Evolutionary conservation across 2,329 filamentous ascomycete species (phyloP).

Genomic region (Trichoderma harzianum): DNA sequence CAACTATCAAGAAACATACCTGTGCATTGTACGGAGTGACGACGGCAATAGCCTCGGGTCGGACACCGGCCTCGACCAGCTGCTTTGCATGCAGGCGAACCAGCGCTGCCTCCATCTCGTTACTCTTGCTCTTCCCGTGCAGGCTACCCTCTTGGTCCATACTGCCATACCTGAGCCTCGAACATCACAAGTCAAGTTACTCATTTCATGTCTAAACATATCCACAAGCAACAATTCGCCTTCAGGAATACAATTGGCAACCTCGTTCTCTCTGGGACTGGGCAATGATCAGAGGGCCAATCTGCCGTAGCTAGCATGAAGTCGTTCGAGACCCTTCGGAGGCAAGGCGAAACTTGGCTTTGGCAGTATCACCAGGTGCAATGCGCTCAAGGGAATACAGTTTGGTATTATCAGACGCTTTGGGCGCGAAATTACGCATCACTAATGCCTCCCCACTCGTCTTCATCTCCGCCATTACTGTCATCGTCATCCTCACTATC

Average conservation of each 20-base stretch:
- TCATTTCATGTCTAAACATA: not conserved
- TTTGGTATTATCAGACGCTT: not conserved
- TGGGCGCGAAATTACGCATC: not conserved
- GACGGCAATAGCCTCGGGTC: too few species aligned
- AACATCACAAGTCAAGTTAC: not conserved
- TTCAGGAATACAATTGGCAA: not conserved
- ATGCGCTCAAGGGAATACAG: not conserved
- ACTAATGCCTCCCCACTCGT: slow-evolving; percentile 19
- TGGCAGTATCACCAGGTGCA: not conserved
- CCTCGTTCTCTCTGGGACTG: not conserved
- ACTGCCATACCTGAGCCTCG: not conserved
- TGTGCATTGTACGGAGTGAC: too few species aligned
- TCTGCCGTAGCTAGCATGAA: not conserved
- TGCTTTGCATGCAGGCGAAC: too few species aligned
- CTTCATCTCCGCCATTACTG: slow-evolving; percentile 4
- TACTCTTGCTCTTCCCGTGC: too few species aligned
- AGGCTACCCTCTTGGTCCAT: not conserved
- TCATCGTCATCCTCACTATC: slow-evolving; percentile 17
- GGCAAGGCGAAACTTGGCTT: not conserved
- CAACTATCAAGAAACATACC: too few species aligned
- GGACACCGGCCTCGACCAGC: too few species aligned
- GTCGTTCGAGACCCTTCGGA: not conserved
- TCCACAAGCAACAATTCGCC: not conserved
- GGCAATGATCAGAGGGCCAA: not conserved
- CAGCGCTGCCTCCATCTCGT: too few species aligned